Conservation (phyloP, 208 protist species). For the Acanthamoeba lenticulata region DNA sequence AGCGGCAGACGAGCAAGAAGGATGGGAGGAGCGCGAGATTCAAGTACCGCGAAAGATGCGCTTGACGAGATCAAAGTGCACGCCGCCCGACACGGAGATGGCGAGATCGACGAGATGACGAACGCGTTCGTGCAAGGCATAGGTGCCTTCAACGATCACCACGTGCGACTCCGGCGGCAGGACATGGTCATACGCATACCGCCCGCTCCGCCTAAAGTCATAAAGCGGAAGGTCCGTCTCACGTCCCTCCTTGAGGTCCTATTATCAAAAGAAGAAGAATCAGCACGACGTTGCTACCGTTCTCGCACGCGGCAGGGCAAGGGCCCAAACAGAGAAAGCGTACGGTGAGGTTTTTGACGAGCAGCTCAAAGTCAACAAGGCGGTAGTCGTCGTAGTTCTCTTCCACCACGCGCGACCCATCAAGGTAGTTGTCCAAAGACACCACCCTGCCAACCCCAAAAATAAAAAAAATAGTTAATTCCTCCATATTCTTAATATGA, state of each 20-base stretch:
- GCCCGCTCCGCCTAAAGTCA: conserved; percentile 71
- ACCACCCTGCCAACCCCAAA: conserved; percentile 76
- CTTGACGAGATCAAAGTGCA: conserved; percentile 79
- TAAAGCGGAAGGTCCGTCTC: conserved; percentile 74
- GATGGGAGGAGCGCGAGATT: no score
- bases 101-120: conserved; percentile 68
- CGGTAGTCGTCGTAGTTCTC: conserved; percentile 82
- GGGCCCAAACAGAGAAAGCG: no score
- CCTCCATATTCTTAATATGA: no score
- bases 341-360: conserved; percentile 74
- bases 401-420: conserved; percentile 75
- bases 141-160: conserved; percentile 75
- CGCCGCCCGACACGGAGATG: conserved; percentile 75
- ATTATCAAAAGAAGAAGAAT: no score
- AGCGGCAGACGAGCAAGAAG: no score
- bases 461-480: no score
- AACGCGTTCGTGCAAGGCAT: conserved; percentile 72
- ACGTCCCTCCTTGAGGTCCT: conserved; percentile 15
- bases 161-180: conserved; percentile 74
- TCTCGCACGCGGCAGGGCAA: no score
- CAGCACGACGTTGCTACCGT: no score
- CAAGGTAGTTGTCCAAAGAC: conserved; percentile 81
- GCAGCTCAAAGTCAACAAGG: conserved; percentile 75
- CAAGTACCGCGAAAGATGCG: conserved; percentile 72
- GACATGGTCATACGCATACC: conserved; percentile 68